A percentile compares a stretch with the other conserved stretches of the same genome.
Evolutionary conservation across 495 filamentous ascomycete genomes (phyloP).

Genomic region (Aspergillus hancockii): DNA sequence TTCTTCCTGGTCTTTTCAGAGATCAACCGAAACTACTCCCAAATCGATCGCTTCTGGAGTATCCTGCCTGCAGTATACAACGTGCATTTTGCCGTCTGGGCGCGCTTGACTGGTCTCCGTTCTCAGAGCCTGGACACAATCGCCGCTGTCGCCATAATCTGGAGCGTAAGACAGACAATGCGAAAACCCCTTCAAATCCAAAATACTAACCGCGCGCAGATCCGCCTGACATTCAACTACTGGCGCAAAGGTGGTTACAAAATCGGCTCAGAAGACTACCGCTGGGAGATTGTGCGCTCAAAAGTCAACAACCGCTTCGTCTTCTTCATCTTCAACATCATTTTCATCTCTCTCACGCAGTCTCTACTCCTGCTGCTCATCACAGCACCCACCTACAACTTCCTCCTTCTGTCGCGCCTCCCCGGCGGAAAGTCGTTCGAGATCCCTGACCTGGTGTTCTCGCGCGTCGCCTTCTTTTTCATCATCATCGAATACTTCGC

Average conservation of each 20-base stretch:
- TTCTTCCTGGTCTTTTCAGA: constrained; percentile 75
- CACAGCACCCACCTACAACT: constrained; percentile 78
- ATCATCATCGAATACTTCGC: constrained; percentile 77
- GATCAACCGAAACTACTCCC: constrained; percentile 88
- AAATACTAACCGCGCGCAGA: constrained; percentile 34
- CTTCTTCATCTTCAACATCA: constrained; percentile 83
- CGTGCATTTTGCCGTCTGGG: constrained; percentile 82
- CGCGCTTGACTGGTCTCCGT: constrained; percentile 71
- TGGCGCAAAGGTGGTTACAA: constrained; percentile 93
- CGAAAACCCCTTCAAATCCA: neutral
- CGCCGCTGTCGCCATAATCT: constrained; percentile 67
- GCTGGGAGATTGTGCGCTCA: constrained; percentile 66
- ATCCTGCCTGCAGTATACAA: constrained; percentile 85
- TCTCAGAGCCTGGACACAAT: constrained; percentile 73
- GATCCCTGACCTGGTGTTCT: constrained; percentile 66
- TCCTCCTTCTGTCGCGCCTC: constrained; percentile 61
- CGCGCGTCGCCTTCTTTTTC: constrained; percentile 65
- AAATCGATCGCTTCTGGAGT: constrained; percentile 91
- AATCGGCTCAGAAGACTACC: constrained; percentile 89
- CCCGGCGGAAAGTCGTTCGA: constrained; percentile 43
- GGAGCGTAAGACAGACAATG: constrained; percentile 65
- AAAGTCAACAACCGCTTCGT: constrained; percentile 52
- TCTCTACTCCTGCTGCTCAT: constrained; percentile 67
- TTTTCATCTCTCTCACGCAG: constrained; percentile 86
- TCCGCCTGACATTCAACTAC: constrained; percentile 92